Evolutionary conservation across 1,284 basidiomycete genomes (phyloP).

Genomic region (Waitea zeae): DNA sequence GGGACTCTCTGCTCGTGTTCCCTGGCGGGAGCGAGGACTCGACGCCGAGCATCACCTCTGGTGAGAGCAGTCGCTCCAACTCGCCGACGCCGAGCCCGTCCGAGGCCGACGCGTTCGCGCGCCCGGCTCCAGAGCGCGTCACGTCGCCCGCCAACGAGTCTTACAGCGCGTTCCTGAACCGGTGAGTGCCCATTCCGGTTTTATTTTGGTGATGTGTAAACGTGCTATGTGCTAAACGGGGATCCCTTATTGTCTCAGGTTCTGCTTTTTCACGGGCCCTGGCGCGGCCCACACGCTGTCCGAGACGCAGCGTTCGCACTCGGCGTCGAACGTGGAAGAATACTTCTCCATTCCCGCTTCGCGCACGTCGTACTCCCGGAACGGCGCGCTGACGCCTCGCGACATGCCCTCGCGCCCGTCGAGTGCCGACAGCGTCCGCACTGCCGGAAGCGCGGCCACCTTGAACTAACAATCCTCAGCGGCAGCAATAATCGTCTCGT

Average conservation of each 20-base stretch:
- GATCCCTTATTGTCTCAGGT: conserved; percentile 26
- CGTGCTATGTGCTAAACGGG: too few species aligned
- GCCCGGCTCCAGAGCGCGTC: too few species aligned
- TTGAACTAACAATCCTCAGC: too few species aligned
- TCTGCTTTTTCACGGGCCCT: conserved; percentile 60
- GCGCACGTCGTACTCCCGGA: too few species aligned
- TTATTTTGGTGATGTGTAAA: conserved; percentile 3
- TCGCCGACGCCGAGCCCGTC: too few species aligned
- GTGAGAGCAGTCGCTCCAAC: not conserved
- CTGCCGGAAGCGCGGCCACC: too few species aligned
- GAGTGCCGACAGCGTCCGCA: too few species aligned
- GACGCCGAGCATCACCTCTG: not conserved
- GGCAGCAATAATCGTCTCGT: too few species aligned
- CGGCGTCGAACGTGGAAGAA: conserved; percentile 35
- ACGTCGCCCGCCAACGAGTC: too few species aligned
- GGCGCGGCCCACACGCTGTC: conserved; percentile 12
- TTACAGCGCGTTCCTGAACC: conserved; percentile 46
- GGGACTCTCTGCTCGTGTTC: conserved; percentile 7
- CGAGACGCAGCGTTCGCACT: conserved; percentile 29
- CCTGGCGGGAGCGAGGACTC: conserved; percentile 7
- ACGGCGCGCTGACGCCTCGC: too few species aligned
- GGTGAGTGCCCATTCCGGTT: conserved; percentile 22
- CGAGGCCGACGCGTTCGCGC: too few species aligned
- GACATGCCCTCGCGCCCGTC: too few species aligned
- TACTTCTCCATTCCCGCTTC: conserved; percentile 17